Evolutionary conservation across 2,329 filamentous ascomycete genomes (phyloP), one percentile per base, ranked within the genome.

Genomic region (Xylaria sp.): DNA sequence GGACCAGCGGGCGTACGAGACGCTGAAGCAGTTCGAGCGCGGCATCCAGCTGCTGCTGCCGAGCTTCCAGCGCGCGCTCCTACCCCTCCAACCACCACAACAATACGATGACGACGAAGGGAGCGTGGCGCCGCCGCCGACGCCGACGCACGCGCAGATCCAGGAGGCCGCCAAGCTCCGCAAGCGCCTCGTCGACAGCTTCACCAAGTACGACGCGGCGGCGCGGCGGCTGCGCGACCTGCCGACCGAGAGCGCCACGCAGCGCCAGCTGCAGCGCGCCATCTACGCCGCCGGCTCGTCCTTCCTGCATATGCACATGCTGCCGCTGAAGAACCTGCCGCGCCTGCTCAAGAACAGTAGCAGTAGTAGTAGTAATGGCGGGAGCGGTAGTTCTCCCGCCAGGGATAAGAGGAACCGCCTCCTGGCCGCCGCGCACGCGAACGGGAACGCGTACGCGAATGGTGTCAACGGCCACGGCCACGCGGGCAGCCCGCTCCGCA

Each of bases 301-400:
- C 44, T 97, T 97, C 65, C 75, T 97, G 4, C 92, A 96, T 66
- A 81, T 91, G 3, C 91, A 97, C 66, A 95, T 97, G 90, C 80
- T 97, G 7, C 91, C 92, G 0, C 76, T 97, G 13, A 95, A 91
- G 69, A 84, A 84, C 22, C 76, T 92, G 0, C 89, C 89, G 0
- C 83, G 85, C 39, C 77, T 91, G 60, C 77, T 92, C 16, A 84
- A 80, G 20, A 66, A 67, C 2, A 76, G 76, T 48, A 73, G 74
- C 7, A 74, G 74, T 39, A 68, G 66, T 2, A 59, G 61, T 6
- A n/a, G n/a, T n/a, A n/a, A n/a, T n/a, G n/a, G n/a, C n/a, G n/a
- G n/a, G n/a, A n/a, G n/a, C n/a, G n/a, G n/a, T n/a, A n/a, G n/a
- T n/a, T n/a, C n/a, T n/a, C n/a, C n/a, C n/a, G n/a, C n/a, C n/a